Evolutionary conservation across 805 yeast species (phyloP), one percentile per base, ranked within the genome.

Genomic region (Brettanomyces naardenensis): DNA sequence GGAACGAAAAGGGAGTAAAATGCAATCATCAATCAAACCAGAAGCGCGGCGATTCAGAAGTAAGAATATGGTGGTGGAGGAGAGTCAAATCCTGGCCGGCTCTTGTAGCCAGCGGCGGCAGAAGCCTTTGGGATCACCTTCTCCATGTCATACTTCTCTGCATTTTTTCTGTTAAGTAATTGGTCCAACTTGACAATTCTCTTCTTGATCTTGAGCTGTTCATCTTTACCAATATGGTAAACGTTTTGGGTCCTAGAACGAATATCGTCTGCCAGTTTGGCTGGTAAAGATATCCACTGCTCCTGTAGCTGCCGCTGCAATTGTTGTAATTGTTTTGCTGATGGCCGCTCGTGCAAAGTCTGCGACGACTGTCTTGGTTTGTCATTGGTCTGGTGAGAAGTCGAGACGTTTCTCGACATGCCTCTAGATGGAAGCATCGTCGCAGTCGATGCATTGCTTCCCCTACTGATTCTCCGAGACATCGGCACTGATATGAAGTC

Each of bases 171-270:
- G 11, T 47, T 49, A 9, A 56, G 44, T 15, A 56, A 42, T 17
- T 44, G 46, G 38, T 56, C 58, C 23, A 56, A 41, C 39, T 53
- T 54, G 39, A 43, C 42, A 32, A 52, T 47, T 33, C 59, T 44
- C 9, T 48, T 43, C 25, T 47, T 46, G 32, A 54, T 54, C 42
- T 51, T 42, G 17, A 46, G 18, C 35, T 47, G 45, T 36, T 54
- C 59, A 19, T 36, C 35, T 33, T 47, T 49, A 42, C 47, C 56
- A 33, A 53, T 53, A 36, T 51, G 53, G 31, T 44, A 48, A n/a
- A 33, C 43, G 18, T 37, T 35, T 14, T 25, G 11, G 32, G 22
- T 13, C 22, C 7, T 23, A 28, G 17, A 9, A 9, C n/a, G 17
- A 6, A 28, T n/a, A 15, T 28, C 17, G 7, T 28, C 9, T 9